These are phyloP conservation scores for Cymbopogon citratus DNA, from an alignment of 176 grass and related monocot genomes.

Conservation along the genomic window DNA sequence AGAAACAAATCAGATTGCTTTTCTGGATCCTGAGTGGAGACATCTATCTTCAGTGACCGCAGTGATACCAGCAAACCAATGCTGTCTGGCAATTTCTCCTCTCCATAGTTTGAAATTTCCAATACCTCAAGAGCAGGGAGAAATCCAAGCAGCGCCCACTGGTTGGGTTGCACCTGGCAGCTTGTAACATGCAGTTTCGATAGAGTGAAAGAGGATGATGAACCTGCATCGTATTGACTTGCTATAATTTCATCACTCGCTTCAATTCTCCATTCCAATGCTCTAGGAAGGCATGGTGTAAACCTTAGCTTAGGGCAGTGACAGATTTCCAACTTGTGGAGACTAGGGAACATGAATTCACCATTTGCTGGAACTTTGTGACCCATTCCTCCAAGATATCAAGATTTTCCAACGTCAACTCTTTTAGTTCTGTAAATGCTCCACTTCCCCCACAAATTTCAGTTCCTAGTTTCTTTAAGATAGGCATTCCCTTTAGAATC, in stretches of 20 bases:
- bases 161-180: background rate
- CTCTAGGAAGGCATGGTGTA: background rate
- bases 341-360: background rate
- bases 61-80: background rate
- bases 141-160: background rate
- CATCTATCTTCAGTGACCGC: background rate
- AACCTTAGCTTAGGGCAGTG: background rate
- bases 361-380: background rate
- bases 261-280: background rate
- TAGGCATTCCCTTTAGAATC: background rate
- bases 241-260: background rate
- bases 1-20: background rate
- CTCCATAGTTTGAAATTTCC: background rate
- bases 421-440: background rate
- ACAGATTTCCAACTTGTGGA: background rate
- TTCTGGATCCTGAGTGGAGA: background rate
- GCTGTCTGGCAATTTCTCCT: background rate
- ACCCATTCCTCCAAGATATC: background rate
- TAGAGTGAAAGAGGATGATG: background rate
- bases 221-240: background rate
- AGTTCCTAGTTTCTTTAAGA: background rate
- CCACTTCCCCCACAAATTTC: background rate
- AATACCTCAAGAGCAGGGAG: background rate
- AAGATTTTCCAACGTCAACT: background rate
- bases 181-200: background rate